Percentiles rank a stretch among this genome's conserved stretches.
Evolutionary conservation across 2,329 filamentous ascomycete genomes (phyloP).

Genomic region (Monilinia laxa): DNA sequence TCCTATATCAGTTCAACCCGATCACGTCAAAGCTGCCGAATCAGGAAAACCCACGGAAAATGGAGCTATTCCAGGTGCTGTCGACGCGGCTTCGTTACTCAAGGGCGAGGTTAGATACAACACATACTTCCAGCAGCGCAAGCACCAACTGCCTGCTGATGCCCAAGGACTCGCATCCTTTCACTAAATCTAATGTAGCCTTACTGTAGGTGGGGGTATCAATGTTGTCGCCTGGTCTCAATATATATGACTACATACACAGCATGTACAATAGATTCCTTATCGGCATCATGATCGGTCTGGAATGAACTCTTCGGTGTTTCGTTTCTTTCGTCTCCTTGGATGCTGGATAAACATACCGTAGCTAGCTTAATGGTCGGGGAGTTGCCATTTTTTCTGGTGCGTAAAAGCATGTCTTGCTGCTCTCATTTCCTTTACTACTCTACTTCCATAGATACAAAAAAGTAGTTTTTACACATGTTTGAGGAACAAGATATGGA

Average conservation of each 20-base stretch:
- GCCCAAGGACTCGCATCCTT: slow-evolving; percentile 38
- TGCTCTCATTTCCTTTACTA: background rate
- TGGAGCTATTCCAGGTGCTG: slow-evolving; percentile 44
- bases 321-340: slow-evolving; percentile 15
- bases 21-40: slow-evolving; percentile 39
- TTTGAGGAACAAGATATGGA: background rate
- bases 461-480: background rate
- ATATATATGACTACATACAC: slow-evolving; percentile 1
- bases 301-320: background rate
- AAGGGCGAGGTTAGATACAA: slow-evolving; percentile 47
- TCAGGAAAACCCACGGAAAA: slow-evolving; percentile 46
- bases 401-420: background rate
- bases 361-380: slow-evolving; percentile 16
- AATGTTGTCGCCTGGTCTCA: slow-evolving; percentile 9
- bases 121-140: slow-evolving; percentile 44
- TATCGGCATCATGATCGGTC: slow-evolving; percentile 11
- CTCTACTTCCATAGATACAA: background rate
- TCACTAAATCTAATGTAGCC: slow-evolving; percentile 22
- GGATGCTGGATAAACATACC: slow-evolving; percentile 15
- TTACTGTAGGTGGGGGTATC: background rate
- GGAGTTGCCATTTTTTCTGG: background rate
- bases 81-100: slow-evolving; percentile 46
- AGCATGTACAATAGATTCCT: slow-evolving; percentile 12
- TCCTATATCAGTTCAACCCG: slow-evolving; percentile 46
- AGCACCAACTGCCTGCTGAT: slow-evolving; percentile 32